Conservation (phyloP, 306 rosid species). For the peach (Prunus persica) region Prunus_persica_NCBIv2 NC_034011.1:24404001-24404500, state of each 20-base stretch:
- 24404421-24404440: slow-evolving; percentile 66
- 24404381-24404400: slow-evolving; percentile 58
- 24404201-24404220: neutral
- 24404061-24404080: no score
- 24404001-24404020: neutral
- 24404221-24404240: neutral
- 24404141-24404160: neutral
- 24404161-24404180: no score
- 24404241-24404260: fast-evolving
- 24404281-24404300: neutral
- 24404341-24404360: neutral
- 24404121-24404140: neutral
- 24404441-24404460: slow-evolving; percentile 62
- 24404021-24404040: neutral
- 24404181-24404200: neutral
- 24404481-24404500: slow-evolving; percentile 77
- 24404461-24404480: slow-evolving; percentile 70
- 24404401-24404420: slow-evolving; percentile 93
- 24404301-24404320: neutral
- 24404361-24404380: slow-evolving; percentile 24
- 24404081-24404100: neutral
- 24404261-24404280: neutral
- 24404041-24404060: neutral
- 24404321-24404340: neutral
- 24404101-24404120: neutral